Conservation (phyloP, 441 rosid genomes). For the Brassica balearica region DNA sequence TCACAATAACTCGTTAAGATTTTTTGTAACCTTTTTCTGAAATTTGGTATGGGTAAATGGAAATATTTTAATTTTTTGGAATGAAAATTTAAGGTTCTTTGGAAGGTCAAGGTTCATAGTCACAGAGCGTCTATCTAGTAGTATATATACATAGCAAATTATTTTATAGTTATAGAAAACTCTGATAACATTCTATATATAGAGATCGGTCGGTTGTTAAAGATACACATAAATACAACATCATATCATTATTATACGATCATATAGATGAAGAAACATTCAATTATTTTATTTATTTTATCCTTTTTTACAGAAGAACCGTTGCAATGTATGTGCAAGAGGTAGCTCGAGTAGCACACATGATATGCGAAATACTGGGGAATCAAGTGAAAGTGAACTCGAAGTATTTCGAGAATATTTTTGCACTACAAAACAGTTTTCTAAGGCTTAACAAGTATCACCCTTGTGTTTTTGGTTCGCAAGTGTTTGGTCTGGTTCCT, state of each 20-base stretch:
- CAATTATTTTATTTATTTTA: not conserved
- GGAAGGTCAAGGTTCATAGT: conserved; percentile 12
- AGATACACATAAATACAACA: not conserved
- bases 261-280: not conserved
- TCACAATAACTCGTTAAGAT: not conserved
- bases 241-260: conserved; percentile 1
- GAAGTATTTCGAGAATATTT: conserved; percentile 50
- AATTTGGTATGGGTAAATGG: conserved; percentile 2
- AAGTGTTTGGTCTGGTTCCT: conserved; percentile 58
- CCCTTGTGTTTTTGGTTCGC: conserved; percentile 49
- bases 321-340: conserved; percentile 30
- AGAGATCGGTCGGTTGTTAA: conserved; percentile 14
- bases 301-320: conserved; percentile 11
- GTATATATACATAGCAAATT: not conserved
- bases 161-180: not conserved
- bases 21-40: not conserved
- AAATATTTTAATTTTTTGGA: not conserved
- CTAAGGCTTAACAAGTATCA: conserved; percentile 67
- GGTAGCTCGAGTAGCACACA: conserved; percentile 36
- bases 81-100: not conserved
- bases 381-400: conserved; percentile 30
- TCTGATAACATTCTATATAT: not conserved
- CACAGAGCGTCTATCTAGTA: conserved; percentile 9
- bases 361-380: conserved; percentile 33
- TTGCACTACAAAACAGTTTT: conserved; percentile 47